phyloP scores from a whole-genome alignment of 73 alveolate species.

The Blepharisma stoltei region DNA sequence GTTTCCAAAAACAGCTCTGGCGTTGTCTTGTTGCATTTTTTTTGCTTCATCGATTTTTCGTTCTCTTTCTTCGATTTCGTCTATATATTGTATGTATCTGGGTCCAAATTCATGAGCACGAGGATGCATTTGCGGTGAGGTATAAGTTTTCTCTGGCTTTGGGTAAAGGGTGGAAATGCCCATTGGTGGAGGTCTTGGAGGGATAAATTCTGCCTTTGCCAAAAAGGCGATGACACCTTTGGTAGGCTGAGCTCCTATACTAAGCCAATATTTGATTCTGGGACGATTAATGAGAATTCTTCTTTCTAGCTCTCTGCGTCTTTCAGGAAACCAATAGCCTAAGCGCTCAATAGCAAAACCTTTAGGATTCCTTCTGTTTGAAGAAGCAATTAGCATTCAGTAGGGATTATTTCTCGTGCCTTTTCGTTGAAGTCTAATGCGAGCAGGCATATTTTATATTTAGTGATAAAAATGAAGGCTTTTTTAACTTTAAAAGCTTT shows the following conservation, averaged over 20 bases:
- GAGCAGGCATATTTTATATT: conserved; percentile 23
- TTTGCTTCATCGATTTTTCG: neutral
- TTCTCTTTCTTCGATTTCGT: neutral
- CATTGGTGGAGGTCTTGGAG: conserved; percentile 7
- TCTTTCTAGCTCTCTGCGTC: neutral
- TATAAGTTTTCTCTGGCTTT: neutral
- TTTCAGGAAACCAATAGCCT: conserved; percentile 24
- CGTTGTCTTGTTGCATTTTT: neutral
- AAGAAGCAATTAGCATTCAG: neutral
- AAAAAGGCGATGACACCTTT: neutral
- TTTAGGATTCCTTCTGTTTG: neutral
- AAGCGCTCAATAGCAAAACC: neutral
- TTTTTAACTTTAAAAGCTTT: no score
- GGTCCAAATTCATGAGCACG: neutral
- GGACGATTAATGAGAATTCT: neutral
- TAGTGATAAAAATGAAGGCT: no score
- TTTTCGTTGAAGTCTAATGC: conserved; percentile 1
- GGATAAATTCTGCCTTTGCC: neutral
- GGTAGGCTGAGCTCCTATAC: conserved; percentile 19
- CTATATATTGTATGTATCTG: neutral
- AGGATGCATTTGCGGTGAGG: neutral
- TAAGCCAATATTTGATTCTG: conserved; percentile 1
- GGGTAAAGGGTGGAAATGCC: neutral
- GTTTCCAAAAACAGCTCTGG: no score
- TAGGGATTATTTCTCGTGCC: neutral